Conservation (phyloP, 202 grass and related monocot species). For the Setaria italica region DNA sequence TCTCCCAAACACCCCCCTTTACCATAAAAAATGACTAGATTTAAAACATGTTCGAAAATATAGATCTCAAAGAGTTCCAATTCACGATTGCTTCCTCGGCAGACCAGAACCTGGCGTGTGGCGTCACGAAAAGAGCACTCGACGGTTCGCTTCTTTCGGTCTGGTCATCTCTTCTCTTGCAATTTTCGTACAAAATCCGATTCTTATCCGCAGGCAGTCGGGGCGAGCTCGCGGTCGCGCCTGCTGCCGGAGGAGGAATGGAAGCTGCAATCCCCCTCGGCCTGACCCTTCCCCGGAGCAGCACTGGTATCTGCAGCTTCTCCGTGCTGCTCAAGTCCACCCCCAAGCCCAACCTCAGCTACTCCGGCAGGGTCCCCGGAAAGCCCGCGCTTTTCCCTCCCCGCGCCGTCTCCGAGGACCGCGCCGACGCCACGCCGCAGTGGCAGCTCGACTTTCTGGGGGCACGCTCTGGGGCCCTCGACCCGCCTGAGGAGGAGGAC, state of each 20-base stretch:
- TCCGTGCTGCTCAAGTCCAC: background rate
- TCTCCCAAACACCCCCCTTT: no score
- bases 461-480: background rate
- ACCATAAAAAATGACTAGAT: no score
- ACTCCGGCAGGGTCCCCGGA: conserved; percentile 4
- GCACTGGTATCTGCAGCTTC: conserved; percentile 1
- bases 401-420: conserved; percentile 27
- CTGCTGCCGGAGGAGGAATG: background rate
- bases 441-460: conserved; percentile 80
- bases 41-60: no score
- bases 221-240: background rate
- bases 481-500: background rate
- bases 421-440: conserved; percentile 34
- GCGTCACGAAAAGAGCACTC: no score
- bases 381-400: conserved; percentile 35
- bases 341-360: background rate
- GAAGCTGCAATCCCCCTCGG: conserved; percentile 13
- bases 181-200: background rate
- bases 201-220: conserved; percentile 13
- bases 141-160: no score
- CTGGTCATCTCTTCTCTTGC: no score
- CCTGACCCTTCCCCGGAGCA: background rate
- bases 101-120: no score
- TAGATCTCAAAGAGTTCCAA: no score
- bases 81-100: no score